A percentile compares a stretch with the other conserved stretches of the same genome.
phyloP scores from a whole-genome alignment of 805 yeast genomes.

The Myxozyma monticola region DNA sequence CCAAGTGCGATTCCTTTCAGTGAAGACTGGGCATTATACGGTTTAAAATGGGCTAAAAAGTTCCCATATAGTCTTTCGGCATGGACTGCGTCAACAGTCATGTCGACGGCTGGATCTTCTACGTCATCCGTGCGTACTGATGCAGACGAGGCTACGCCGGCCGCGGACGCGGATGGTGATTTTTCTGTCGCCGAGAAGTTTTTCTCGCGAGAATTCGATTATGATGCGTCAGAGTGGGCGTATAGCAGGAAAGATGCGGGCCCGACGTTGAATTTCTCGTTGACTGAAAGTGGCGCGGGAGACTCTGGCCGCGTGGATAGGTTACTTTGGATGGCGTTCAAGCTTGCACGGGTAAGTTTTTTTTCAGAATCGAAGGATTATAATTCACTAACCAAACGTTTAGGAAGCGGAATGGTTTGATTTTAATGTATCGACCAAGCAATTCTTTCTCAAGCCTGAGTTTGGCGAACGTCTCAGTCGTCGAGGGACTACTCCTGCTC shows the following conservation, averaged over 20 bases:
- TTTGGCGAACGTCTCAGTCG: too few species aligned
- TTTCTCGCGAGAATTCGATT: conserved; percentile 6
- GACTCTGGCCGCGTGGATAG: conserved; percentile 20
- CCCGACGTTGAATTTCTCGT: neutral
- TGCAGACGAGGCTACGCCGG: too few species aligned
- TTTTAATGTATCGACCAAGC: conserved; percentile 5
- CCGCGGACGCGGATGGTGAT: neutral
- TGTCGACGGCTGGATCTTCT: too few species aligned
- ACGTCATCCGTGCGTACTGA: neutral
- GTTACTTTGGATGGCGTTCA: conserved; percentile 21
- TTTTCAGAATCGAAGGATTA: too few species aligned
- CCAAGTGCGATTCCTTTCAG: conserved; percentile 6
- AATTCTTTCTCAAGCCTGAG: too few species aligned
- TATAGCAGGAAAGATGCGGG: conserved; percentile 7
- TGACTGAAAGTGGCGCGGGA: neutral
- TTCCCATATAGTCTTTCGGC: conserved; percentile 5
- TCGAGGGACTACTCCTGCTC: too few species aligned
- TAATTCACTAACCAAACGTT: too few species aligned
- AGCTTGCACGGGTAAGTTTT: conserved; percentile 12
- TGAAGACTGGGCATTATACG: conserved; percentile 23
- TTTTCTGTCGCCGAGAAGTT: neutral
- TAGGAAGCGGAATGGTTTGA: conserved; percentile 7
- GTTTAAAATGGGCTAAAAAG: conserved; percentile 12
- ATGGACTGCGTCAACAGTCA: neutral
- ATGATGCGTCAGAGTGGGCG: conserved; percentile 1